Evolutionary conservation across 1,284 basidiomycete genomes (phyloP).

Genomic region (Phellopilus nigrolimitatus): DNA sequence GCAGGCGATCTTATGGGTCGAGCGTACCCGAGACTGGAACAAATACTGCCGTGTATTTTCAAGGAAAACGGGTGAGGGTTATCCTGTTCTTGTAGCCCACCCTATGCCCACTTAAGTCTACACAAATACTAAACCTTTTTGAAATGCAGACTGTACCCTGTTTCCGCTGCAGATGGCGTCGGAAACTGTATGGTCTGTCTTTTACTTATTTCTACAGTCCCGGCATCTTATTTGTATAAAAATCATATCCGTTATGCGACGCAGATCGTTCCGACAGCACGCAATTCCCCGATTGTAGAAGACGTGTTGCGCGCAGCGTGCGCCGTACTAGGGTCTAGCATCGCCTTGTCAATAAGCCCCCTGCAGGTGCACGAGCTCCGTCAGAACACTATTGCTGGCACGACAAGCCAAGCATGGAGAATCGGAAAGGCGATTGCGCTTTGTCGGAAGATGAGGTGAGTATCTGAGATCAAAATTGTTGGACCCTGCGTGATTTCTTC

Average conservation of each 20-base stretch:
- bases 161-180: slow-evolving; percentile 42
- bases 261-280: slow-evolving; percentile 19
- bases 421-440: slow-evolving; percentile 44
- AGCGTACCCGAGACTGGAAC: slow-evolving; percentile 32
- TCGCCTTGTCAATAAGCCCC: slow-evolving; percentile 39
- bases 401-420: slow-evolving; percentile 50
- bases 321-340: slow-evolving; percentile 40
- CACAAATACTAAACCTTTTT: slow-evolving; percentile 32
- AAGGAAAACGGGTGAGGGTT: slow-evolving; percentile 27
- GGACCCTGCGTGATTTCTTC: not conserved
- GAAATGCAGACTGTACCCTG: slow-evolving; percentile 37
- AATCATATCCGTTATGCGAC: not conserved
- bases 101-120: too few relatives aligned
- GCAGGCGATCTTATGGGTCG: slow-evolving; percentile 53
- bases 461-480: not conserved
- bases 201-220: not conserved
- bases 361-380: slow-evolving; percentile 31
- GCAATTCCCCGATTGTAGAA: slow-evolving; percentile 21
- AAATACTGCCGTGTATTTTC: slow-evolving; percentile 8
- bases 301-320: slow-evolving; percentile 24
- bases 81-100: too few relatives aligned
- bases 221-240: slow-evolving; percentile 22
- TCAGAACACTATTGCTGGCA: slow-evolving; percentile 41
- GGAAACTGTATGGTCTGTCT: slow-evolving; percentile 35
- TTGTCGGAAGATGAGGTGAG: slow-evolving; percentile 29